Evolutionary conservation across 192 early-diverging fungal species (phyloP), one percentile per base, ranked within the genome.

Genomic region (Coemansia sp.): DNA sequence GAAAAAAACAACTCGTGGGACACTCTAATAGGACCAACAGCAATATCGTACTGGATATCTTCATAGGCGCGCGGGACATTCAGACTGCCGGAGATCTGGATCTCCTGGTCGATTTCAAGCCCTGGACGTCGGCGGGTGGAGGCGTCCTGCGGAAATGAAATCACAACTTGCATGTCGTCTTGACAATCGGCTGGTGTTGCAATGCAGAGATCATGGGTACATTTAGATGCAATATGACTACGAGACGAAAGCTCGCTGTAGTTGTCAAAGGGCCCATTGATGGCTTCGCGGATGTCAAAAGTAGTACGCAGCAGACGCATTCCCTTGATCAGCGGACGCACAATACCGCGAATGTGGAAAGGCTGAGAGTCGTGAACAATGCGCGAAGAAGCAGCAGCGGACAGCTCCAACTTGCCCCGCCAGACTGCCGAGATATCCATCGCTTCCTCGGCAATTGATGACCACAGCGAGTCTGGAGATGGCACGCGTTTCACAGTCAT

Each of bases 41-140:
- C 32, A 30, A 82, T 62, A 46, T 82, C 79, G 42, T 76, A 82
- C 59, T 81, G 78, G 25, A 81, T 61, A 1, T 39, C 55, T 11
- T 46, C n/a, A 61, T 76, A 81, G 3, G 73, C 74, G 4, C 27
- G 10, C 10, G 78, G 78, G 5, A 73, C 59, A 17, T 29, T n/a
- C 19, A 81, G 60, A 20, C 31, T 24, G 25, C 73, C 74, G 7
- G 64, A 51, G 19, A 75, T 50, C 50, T 65, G 64, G 46, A 81
- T 72, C 39, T 81, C 78, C 64, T 81, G 78, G 61, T 81, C 78
- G 25, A 81, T 51, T n/a, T 57, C 59, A 2, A 81, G 32, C 31
- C 78, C 78, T 3, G 66, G 50, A 19, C 69, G 72, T 20, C 51
- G 66, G 39, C 1, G 31, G 31, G 27, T 9, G 56, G 19, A 1